phyloP scores from a whole-genome alignment of 331 rosid species.

The Dryas integrifolia region DNA sequence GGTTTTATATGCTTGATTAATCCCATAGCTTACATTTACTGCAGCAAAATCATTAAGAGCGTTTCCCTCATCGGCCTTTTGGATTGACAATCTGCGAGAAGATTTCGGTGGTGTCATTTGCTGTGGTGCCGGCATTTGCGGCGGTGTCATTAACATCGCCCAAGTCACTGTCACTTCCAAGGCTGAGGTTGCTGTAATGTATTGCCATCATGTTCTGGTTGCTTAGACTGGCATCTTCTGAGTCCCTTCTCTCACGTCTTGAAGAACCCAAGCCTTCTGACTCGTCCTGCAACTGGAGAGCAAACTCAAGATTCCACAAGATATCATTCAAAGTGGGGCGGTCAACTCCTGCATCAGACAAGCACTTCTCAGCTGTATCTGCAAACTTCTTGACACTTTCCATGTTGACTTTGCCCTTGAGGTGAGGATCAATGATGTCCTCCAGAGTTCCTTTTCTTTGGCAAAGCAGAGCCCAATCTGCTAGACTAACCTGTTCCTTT shows the following conservation, averaged over 20 bases:
- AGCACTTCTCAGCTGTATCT: slow-evolving; percentile 82
- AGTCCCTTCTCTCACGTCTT: slow-evolving; percentile 18
- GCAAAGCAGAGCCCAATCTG: slow-evolving; percentile 77
- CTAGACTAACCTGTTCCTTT: slow-evolving; percentile 91
- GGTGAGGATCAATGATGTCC: slow-evolving; percentile 67
- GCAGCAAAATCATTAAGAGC: slow-evolving; percentile 1
- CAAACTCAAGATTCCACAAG: slow-evolving; percentile 84
- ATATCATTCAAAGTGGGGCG: slow-evolving; percentile 90
- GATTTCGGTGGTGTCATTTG: slow-evolving; percentile 24
- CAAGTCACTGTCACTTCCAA: slow-evolving; percentile 53
- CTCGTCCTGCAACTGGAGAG: slow-evolving; percentile 76
- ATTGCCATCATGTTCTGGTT: slow-evolving; percentile 34
- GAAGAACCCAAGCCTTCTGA: slow-evolving; percentile 25
- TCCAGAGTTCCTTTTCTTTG: slow-evolving; percentile 65
- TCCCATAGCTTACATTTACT: slow-evolving; percentile 31
- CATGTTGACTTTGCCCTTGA: slow-evolving; percentile 64
- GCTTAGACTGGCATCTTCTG: slow-evolving; percentile 39
- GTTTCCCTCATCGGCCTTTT: slow-evolving; percentile 45
- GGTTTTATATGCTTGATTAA: no score
- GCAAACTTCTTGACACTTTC: slow-evolving; percentile 79
- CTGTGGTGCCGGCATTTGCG: background rate
- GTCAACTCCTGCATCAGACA: slow-evolving; percentile 68
- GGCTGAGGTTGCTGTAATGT: slow-evolving; percentile 61
- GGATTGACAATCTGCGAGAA: slow-evolving; percentile 61
- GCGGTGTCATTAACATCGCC: slow-evolving; percentile 23